A percentile compares a stretch with the other conserved stretches of the same genome.
Conservation (phyloP, 208 protist genomes). For the Trypanosoma cruzi region DNA sequence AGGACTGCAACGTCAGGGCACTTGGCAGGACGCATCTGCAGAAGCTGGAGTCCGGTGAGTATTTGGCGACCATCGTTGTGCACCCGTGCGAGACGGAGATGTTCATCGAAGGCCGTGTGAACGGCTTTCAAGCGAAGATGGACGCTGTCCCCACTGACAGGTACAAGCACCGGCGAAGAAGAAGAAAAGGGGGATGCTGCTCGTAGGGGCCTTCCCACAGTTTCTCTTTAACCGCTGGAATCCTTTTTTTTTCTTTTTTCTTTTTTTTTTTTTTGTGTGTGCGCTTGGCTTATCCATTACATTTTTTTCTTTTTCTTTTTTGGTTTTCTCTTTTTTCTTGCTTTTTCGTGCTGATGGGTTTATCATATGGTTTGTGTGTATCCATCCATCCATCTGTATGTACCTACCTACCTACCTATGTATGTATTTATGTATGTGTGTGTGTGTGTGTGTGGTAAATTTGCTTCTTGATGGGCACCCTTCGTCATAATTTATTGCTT, state of each 20-base stretch:
- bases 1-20: slow-evolving; percentile 75
- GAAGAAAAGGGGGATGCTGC: neutral
- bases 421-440: neutral
- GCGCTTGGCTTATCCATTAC: neutral
- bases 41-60: no score
- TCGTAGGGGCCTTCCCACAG: no score
- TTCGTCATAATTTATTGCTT: no score
- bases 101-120: no score
- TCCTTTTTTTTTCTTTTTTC: no score
- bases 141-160: slow-evolving; percentile 68
- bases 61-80: no score
- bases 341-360: slow-evolving; percentile 6
- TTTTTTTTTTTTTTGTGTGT: slow-evolving; percentile 18
- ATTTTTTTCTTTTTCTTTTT: slow-evolving; percentile 7
- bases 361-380: neutral
- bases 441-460: neutral
- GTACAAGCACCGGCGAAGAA: slow-evolving; percentile 30
- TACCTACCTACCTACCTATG: slow-evolving; percentile 1
- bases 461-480: slow-evolving; percentile 21
- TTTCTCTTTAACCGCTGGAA: no score
- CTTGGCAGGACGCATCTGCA: slow-evolving; percentile 72
- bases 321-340: slow-evolving; percentile 19
- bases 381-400: neutral
- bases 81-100: no score
- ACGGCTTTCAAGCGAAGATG: slow-evolving; percentile 80